Evolutionary conservation across 208 protist genomes (phyloP).

Genomic region (Acanthamoeba sp.): DNA sequence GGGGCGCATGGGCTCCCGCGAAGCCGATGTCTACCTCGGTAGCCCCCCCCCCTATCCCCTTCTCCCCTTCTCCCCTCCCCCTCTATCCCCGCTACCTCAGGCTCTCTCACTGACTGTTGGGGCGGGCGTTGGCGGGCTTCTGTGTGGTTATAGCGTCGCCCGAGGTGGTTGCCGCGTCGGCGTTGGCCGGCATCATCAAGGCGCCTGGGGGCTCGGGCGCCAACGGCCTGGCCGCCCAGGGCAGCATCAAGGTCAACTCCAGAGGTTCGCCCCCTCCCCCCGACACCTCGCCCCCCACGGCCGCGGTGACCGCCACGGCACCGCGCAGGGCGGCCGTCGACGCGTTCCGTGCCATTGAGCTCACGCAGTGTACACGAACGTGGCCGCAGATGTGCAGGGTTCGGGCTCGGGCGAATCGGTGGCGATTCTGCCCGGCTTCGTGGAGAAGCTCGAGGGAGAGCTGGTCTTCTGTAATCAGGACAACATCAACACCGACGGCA

Average conservation of each 20-base stretch:
- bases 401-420: background rate
- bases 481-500: conserved; percentile 89
- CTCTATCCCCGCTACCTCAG: no score
- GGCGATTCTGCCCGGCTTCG: conserved; percentile 80
- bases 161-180: conserved; percentile 87
- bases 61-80: background rate
- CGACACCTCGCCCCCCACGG: no score
- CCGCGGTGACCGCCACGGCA: background rate
- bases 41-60: no score
- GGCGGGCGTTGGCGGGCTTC: no score
- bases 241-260: conserved; percentile 17
- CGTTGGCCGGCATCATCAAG: conserved; percentile 85
- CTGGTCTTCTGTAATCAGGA: conserved; percentile 86
- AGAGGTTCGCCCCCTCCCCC: background rate
- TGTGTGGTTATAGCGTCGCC: conserved; percentile 82
- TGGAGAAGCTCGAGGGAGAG: conserved; percentile 74
- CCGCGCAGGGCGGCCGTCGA: no score
- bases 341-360: background rate
- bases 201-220: conserved; percentile 1
- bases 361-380: no score
- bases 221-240: background rate
- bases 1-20: conserved; percentile 88
- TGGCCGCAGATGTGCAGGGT: background rate
- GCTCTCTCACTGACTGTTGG: no score
- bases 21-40: conserved; percentile 77